Evolutionary conservation across 2,329 filamentous ascomycete genomes (phyloP).

Genomic region (Colletotrichum sp.): DNA sequence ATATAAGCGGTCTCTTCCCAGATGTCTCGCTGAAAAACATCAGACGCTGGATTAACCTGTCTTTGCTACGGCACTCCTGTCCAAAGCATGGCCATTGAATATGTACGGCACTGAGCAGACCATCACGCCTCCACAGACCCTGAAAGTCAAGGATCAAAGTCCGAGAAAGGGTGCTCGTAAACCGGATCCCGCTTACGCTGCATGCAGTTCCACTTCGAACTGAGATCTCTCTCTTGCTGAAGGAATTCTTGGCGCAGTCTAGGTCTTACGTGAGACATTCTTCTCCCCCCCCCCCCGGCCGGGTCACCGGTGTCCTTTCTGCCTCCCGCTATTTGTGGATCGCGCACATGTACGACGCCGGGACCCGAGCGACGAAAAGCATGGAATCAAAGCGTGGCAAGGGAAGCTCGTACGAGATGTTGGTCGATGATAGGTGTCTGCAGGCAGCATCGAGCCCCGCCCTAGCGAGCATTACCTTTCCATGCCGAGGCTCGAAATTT

Average conservation of each 20-base stretch:
- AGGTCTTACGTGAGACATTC: neutral
- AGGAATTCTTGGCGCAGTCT: neutral
- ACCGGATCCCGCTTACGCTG: neutral
- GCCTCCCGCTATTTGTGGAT: neutral
- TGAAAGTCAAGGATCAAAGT: neutral
- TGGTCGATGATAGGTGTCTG: neutral
- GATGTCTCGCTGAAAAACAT: neutral
- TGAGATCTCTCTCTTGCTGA: neutral
- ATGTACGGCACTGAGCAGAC: neutral
- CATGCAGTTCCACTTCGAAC: neutral
- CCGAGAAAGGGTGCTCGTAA: neutral
- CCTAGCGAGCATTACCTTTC: neutral
- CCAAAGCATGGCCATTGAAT: neutral
- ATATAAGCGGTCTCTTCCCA: neutral
- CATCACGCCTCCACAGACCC: too few relatives aligned
- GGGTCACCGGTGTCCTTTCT: neutral
- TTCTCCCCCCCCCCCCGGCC: neutral
- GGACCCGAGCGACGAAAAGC: neutral
- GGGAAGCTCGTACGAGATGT: neutral
- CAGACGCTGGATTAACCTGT: fast-evolving
- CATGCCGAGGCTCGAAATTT: neutral
- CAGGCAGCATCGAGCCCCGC: neutral
- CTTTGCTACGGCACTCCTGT: neutral
- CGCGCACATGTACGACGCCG: neutral
- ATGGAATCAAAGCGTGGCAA: neutral